These are phyloP conservation scores for Shiraia sp. DNA, from an alignment of 2,329 filamentous ascomycete species.

Conservation along the genomic window DNA sequence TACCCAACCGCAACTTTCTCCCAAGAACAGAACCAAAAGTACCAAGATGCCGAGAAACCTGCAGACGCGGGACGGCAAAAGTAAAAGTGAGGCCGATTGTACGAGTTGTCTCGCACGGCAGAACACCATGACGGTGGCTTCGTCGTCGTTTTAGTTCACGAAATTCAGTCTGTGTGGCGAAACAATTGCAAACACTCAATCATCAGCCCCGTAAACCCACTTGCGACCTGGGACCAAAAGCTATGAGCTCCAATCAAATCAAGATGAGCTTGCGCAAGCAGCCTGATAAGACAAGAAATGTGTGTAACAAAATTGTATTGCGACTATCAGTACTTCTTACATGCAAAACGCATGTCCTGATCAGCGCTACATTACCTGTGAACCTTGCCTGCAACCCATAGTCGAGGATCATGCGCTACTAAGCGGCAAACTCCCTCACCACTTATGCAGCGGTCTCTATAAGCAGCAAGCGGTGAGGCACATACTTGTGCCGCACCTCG, in stretches of 20 bases:
- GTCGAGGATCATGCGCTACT: slow-evolving; percentile 10
- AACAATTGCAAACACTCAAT: slow-evolving; percentile 12
- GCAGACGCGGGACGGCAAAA: slow-evolving; percentile 25
- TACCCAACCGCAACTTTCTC: slow-evolving; percentile 13
- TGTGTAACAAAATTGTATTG: slow-evolving; percentile 28
- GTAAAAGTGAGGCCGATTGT: slow-evolving; percentile 14
- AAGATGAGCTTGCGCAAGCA: slow-evolving; percentile 14
- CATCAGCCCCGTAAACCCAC: slow-evolving; percentile 11
- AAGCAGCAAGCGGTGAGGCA: slow-evolving; percentile 18
- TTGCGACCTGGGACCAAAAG: slow-evolving; percentile 7
- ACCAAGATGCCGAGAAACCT: slow-evolving; percentile 7
- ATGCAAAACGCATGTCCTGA: slow-evolving; percentile 21
- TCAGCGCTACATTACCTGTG: slow-evolving; percentile 26
- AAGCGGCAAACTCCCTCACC: slow-evolving; percentile 10
- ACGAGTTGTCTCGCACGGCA: slow-evolving; percentile 13
- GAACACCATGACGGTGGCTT: slow-evolving; percentile 21
- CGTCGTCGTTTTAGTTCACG: slow-evolving; percentile 8
- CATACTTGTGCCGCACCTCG: not conserved
- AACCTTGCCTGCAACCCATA: slow-evolving; percentile 7
- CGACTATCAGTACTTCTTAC: slow-evolving; percentile 17
- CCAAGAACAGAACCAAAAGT: slow-evolving; percentile 4
- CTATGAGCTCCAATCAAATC: slow-evolving; percentile 36
- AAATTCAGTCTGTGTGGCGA: slow-evolving; percentile 6
- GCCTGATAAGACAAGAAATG: slow-evolving; percentile 34
- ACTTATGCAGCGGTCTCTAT: slow-evolving; percentile 14